A percentile compares a stretch with the other conserved stretches of the same genome.
phyloP scores from a whole-genome alignment of 805 yeast genomes.

The Wickerhamiella bombiphila region DNA sequence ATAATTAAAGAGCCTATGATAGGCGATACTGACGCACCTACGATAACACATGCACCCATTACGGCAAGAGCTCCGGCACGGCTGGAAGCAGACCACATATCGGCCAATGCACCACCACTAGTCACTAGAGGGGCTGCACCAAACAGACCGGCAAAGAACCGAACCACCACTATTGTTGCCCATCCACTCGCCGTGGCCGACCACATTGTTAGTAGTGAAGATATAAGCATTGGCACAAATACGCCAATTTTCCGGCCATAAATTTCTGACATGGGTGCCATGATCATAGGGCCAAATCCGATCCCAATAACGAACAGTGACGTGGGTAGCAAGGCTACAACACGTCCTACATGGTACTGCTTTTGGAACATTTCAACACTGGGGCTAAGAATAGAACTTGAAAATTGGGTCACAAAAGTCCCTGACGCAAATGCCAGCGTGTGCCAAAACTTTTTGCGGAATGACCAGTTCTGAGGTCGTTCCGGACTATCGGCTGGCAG shows the following conservation, averaged over 20 bases:
- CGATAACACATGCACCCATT: conserved; percentile 8
- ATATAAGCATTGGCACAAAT: conserved; percentile 32
- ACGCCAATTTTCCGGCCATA: conserved; percentile 55
- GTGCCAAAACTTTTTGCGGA: conserved; percentile 26
- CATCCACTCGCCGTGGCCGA: conserved; percentile 14
- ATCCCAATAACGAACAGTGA: conserved; percentile 78
- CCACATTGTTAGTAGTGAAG: conserved; percentile 16
- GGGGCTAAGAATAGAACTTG: conserved; percentile 44
- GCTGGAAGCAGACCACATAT: conserved; percentile 22
- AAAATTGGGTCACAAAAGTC: conserved; percentile 39
- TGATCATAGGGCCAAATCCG: conserved; percentile 78
- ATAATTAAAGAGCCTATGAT: conserved; percentile 21
- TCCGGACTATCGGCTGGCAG: conserved; percentile 9
- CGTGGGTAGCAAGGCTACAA: conserved; percentile 58
- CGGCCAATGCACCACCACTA: conserved; percentile 16
- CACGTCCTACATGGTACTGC: conserved; percentile 44
- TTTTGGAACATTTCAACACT: conserved; percentile 32
- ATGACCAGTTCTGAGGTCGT: conserved; percentile 41
- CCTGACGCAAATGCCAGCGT: conserved; percentile 31
- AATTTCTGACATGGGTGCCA: conserved; percentile 79
- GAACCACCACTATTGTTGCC: conserved; percentile 37
- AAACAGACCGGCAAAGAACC: conserved; percentile 66
- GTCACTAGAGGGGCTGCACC: conserved; percentile 50
- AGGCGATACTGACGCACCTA: conserved; percentile 19
- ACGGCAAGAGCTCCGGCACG: conserved; percentile 14